Evolutionary conservation across 192 early-diverging fungal species (phyloP).

Genomic region (Thamnidium elegans): DNA sequence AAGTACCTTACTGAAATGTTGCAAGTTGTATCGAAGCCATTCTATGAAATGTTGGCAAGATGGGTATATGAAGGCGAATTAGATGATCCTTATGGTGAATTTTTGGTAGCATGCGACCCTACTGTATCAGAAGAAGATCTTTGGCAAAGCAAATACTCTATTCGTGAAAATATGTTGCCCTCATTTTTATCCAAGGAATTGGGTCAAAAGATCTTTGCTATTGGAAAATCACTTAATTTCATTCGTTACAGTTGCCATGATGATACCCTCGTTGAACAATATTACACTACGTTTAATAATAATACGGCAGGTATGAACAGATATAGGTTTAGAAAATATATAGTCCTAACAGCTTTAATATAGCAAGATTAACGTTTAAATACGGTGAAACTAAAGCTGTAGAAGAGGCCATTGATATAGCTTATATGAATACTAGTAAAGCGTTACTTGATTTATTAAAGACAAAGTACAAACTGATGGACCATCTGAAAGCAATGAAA

Average conservation of each 20-base stretch:
- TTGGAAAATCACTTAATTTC: constrained; percentile 88
- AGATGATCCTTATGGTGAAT: constrained; percentile 88
- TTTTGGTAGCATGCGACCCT: constrained; percentile 72
- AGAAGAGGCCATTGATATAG: constrained; percentile 70
- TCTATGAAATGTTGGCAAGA: constrained; percentile 81
- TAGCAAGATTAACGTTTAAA: constrained; percentile 39
- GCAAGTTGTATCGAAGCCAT: constrained; percentile 77
- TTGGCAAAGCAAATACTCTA: constrained; percentile 79
- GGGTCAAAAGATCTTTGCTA: constrained; percentile 79
- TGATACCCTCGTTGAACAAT: constrained; percentile 36
- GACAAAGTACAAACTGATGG: constrained; percentile 75
- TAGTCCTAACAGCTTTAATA: neutral
- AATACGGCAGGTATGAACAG: neutral
- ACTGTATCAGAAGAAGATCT: constrained; percentile 63
- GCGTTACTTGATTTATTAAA: constrained; percentile 80
- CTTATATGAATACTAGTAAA: constrained; percentile 68
- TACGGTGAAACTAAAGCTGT: constrained; percentile 70
- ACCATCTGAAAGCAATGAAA: constrained; percentile 84
- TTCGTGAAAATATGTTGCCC: constrained; percentile 83
- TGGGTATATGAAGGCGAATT: constrained; percentile 97
- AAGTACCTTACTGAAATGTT: constrained; percentile 74
- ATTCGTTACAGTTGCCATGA: constrained; percentile 65
- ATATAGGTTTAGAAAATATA: neutral
- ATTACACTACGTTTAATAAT: constrained; percentile 1
- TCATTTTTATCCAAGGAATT: constrained; percentile 70